These are phyloP conservation scores for rapeseed (Brassica napus) DNA, from an alignment of 345 rosid genomes.

Conservation along the genomic window DNA sequence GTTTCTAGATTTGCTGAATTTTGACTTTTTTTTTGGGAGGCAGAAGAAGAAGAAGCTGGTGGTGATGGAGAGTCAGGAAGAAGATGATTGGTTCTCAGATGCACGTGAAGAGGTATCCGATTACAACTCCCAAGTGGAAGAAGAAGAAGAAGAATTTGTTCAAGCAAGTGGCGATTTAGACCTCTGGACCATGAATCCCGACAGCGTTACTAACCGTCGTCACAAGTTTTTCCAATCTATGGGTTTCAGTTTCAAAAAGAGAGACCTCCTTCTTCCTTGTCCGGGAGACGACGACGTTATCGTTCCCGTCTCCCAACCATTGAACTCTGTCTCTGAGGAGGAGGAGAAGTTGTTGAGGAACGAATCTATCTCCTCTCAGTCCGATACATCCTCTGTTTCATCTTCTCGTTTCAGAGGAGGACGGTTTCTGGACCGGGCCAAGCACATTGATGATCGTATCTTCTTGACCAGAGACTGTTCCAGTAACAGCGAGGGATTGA, in stretches of 20 bases:
- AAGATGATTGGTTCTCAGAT: conserved; percentile 57
- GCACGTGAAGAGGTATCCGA: conserved; percentile 65
- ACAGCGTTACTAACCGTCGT: conserved; percentile 61
- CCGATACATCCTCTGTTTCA: conserved; percentile 21
- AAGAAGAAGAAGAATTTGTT: conserved; percentile 36
- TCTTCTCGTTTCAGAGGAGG: conserved; percentile 33
- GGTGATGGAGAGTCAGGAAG: conserved; percentile 36
- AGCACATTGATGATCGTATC: conserved; percentile 46
- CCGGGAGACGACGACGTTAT: neutral
- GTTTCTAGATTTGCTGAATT: neutral
- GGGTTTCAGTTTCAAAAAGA: conserved; percentile 42
- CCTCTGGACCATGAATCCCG: conserved; percentile 55
- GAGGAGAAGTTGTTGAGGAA: conserved; percentile 37
- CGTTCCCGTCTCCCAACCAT: conserved; percentile 2
- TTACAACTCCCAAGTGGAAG: conserved; percentile 39
- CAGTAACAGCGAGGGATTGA: conserved; percentile 33
- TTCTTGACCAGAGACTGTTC: conserved; percentile 41
- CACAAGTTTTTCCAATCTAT: conserved; percentile 42
- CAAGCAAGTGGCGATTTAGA: conserved; percentile 39
- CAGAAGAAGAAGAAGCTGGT: conserved; percentile 30
- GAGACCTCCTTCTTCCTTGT: conserved; percentile 10
- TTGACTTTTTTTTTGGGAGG: conserved; percentile 8
- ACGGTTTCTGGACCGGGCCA: conserved; percentile 31
- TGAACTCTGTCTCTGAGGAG: conserved; percentile 28
- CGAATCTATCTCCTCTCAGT: conserved; percentile 27